Conservation (phyloP, 2,329 filamentous ascomycete species). For the Ascochyta koolunga region DNA sequence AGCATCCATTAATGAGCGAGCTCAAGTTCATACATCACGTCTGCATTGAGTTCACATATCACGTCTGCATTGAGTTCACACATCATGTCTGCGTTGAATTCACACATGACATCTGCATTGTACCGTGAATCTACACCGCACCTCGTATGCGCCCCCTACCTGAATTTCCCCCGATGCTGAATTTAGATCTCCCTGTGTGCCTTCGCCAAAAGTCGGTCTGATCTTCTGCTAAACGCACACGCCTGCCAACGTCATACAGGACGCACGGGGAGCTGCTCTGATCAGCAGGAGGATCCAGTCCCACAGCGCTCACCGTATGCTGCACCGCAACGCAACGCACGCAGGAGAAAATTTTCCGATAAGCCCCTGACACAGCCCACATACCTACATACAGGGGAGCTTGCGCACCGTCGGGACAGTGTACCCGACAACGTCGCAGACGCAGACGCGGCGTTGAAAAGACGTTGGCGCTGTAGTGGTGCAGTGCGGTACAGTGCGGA, state of each 20-base stretch:
- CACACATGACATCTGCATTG: neutral
- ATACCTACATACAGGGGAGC: too few relatives aligned
- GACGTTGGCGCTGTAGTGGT: neutral
- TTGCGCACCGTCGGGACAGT: too few relatives aligned
- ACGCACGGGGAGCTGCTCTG: conserved; percentile 3
- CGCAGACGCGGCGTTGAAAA: neutral
- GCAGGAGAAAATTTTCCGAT: conserved; percentile 1
- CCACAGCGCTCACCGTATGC: neutral
- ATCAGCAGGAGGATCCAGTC: conserved; percentile 6
- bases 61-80: too few relatives aligned
- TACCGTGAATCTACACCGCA: too few relatives aligned
- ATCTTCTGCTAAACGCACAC: neutral
- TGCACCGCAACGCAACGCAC: neutral
- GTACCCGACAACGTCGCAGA: too few relatives aligned
- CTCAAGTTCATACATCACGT: neutral
- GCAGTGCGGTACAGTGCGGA: too few relatives aligned
- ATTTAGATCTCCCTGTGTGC: neutral
- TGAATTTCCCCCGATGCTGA: neutral
- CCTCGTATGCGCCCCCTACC: too few relatives aligned
- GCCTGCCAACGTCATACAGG: conserved; percentile 7
- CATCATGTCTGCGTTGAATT: neutral
- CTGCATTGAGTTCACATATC: neutral
- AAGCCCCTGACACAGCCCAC: too few relatives aligned
- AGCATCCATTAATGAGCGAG: conserved; percentile 5
- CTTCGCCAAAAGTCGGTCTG: conserved; percentile 2